Evolutionary conservation across 164 flowering plant species (phyloP).

Genomic region (Dillenia suffruticosa): DNA sequence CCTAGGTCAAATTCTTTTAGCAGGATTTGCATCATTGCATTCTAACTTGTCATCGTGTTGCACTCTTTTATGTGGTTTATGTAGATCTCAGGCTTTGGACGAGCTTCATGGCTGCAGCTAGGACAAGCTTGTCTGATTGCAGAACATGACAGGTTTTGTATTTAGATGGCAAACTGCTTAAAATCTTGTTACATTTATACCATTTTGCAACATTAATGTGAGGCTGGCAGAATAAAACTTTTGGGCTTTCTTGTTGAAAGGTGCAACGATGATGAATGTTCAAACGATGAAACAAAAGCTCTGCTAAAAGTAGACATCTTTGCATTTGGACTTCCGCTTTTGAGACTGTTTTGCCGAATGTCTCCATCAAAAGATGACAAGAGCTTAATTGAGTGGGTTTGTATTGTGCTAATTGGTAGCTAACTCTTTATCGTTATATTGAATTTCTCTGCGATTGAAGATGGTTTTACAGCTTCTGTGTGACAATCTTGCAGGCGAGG

Average conservation of each 20-base stretch:
- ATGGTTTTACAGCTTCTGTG: not conserved
- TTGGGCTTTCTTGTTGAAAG: conserved; percentile 5
- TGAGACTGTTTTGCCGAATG: conserved; percentile 32
- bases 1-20: not conserved
- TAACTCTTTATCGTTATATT: no score
- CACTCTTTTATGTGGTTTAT: not conserved
- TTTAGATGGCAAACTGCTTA: not conserved
- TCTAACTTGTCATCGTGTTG: not conserved
- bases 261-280: conserved; percentile 9
- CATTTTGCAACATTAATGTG: not conserved
- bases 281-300: conserved; percentile 4
- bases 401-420: not conserved
- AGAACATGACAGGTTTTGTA: conserved; percentile 17
- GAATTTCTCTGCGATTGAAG: no score
- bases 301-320: conserved; percentile 30
- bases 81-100: conserved; percentile 36
- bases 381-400: conserved; percentile 26
- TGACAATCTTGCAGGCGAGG: conserved; percentile 19
- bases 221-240: no score
- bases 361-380: conserved; percentile 17
- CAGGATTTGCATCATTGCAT: not conserved
- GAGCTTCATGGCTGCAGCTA: conserved; percentile 30
- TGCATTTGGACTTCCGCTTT: conserved; percentile 34
- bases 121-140: conserved; percentile 10
- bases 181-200: not conserved